Base-by-base conservation (phyloP, 1,284 basidiomycete genomes). In the Termitomyces sp. region DNA sequence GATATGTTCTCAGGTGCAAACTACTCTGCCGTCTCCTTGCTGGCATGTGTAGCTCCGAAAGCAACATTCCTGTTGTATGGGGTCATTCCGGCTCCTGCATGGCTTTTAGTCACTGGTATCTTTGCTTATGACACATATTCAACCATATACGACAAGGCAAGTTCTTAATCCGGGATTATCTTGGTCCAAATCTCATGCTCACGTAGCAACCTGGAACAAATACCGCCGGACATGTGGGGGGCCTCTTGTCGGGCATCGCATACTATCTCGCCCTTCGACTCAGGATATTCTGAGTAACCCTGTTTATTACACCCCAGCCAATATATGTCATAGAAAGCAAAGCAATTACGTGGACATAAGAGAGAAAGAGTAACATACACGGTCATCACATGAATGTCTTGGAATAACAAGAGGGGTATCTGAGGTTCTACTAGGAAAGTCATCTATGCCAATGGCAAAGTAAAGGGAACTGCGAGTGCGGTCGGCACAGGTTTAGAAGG, bases 31-130 rank as follows among this genome's bases (percentile, higher is more conserved):
- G 69, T 91, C 46, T 81, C 87, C 3, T 78, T 85, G 63, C 81
- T 88, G 49, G 86, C 88, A 1, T 88, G 84, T 65, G 67, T 80
- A 5, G 79, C 83, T 38, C 93, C 93, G 0, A 77, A 62, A 7
- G 74, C 84, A 52, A 83, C 75, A 0, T 89, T 95, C 66, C 70
- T 82, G n/a, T 66, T 96, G 46, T 95, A 92, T 67, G 90, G 84
- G 49, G 77, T 94, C 60, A 68, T 96, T 9, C 93, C 93, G 13
- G 75, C 90, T 54, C 92, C 91, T 0, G 91, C 91, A 0, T 94
- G 91, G 90, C 73, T 78, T 2, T 78, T 81, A 31, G 84, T 94
- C 1, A 71, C 79, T 0, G 92, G 88, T 9, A 72, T 95, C 49
- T 87, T 94, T 61, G 70, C 80, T 4, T 90, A 80, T 60, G 91